Base-by-base conservation (phyloP, 306 rosid species). In the Cajanus cajan region DNA sequence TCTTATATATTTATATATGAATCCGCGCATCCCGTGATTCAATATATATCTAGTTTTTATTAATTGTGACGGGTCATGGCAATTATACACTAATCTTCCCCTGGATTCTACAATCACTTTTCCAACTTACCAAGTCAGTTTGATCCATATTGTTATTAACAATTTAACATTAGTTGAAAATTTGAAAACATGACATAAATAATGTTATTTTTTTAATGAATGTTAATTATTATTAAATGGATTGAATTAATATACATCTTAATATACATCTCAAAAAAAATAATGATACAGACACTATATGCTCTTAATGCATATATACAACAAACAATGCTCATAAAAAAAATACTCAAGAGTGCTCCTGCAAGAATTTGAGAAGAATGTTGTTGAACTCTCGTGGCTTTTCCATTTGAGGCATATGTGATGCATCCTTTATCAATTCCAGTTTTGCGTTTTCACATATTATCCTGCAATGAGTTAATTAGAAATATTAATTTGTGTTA, bases 321-420 rank as follows among this genome's bases (percentile, higher is more conserved):
- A 28, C 31, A 28, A 48, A 24, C 1, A 25, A 12, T 10, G 45
- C 34, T 63, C 10, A 16, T 39, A 39, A 52, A 39, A 21, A n/a
- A 70, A 18, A 2, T 1, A 21, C 34, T 83, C 73, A 86, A 41
- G 68, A 71, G 2, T 0, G 5, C 21, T 47, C 70, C 15, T 55
- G 31, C 31, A 94, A 82, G 87, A 92, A 94, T n/a, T 76, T 68
- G 11, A 86, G 68, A 28, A 92, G 73, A 51, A 90, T 78, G 11
- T 58, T 76, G 84, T 94, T 94, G 87, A 94, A 94, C 34, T 86
- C 67, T 51, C n/a, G 76, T 7, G 97, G 81, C 57, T 79, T 77
- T 81, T 94, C 97, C 80, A 83, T 57, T 55, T 94, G 97, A 8
- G 97, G 97, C 11, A 89, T 87, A 59, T 94, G 98, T 0, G 97